Evolutionary conservation across 495 filamentous ascomycete genomes (phyloP).

Genomic region (Xylaria bambusicola): DNA sequence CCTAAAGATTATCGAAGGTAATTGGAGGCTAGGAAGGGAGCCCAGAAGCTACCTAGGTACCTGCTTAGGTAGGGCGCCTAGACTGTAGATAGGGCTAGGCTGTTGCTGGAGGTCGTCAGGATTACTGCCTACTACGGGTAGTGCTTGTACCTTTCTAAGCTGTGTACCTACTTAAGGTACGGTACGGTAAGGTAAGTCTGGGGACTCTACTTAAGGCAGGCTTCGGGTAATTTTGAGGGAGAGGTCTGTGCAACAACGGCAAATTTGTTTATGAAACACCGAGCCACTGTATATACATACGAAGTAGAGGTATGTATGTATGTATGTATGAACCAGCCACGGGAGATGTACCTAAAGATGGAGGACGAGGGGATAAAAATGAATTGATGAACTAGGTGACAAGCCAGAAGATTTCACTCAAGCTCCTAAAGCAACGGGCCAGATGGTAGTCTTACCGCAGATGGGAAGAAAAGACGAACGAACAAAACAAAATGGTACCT

Average conservation of each 20-base stretch:
- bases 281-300: not conserved
- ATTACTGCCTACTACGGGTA: too few species aligned
- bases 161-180: too few species aligned
- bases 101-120: too few species aligned
- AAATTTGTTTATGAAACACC: slow-evolving; percentile 9
- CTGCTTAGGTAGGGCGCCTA: not conserved
- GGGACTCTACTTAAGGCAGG: not conserved
- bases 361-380: not conserved
- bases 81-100: not conserved
- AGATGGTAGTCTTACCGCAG: too few species aligned
- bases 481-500: not conserved
- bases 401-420: too few species aligned
- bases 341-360: not conserved
- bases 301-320: too few species aligned
- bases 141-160: too few species aligned
- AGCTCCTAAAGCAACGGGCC: too few species aligned
- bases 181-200: too few species aligned
- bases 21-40: too few species aligned
- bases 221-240: slow-evolving; percentile 9
- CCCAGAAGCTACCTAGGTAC: not conserved
- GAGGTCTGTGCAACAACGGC: slow-evolving; percentile 16
- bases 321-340: not conserved
- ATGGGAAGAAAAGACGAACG: not conserved
- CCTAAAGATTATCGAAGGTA: too few species aligned
- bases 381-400: too few species aligned